These are phyloP conservation scores for Vanilla planifolia DNA, from an alignment of 106 monocot genomes.

Conservation along the genomic window DNA sequence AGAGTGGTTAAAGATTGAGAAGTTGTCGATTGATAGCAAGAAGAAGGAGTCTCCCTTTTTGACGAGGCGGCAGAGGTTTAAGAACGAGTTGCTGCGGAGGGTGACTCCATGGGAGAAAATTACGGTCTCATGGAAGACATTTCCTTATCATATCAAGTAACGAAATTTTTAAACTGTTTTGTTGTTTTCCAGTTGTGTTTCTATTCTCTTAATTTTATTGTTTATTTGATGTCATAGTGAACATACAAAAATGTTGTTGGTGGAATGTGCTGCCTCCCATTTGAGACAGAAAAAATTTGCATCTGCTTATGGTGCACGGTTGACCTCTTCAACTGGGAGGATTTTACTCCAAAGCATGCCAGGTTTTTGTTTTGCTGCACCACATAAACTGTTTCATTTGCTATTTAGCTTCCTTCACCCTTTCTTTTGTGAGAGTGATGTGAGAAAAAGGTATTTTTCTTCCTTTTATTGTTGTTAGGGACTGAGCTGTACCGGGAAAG, in stretches of 20 bases:
- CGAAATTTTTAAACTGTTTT: neutral
- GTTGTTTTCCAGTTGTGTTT: neutral
- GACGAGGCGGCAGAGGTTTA: conserved; percentile 74
- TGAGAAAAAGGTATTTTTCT: neutral
- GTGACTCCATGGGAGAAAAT: conserved; percentile 89
- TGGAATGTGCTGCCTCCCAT: conserved; percentile 83
- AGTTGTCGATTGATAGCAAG: conserved; percentile 36
- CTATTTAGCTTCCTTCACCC: neutral
- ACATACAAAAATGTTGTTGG: conserved; percentile 55
- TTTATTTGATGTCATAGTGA: conserved; percentile 38
- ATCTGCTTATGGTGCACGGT: conserved; percentile 53
- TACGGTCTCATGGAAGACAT: conserved; percentile 66
- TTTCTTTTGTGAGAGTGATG: too few relatives aligned
- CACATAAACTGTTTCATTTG: neutral
- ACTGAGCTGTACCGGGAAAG: conserved; percentile 74
- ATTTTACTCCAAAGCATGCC: conserved; percentile 81
- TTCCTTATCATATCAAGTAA: conserved; percentile 87
- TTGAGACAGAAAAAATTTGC: conserved; percentile 59
- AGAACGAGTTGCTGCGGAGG: conserved; percentile 76
- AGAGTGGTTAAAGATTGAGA: conserved; percentile 73
- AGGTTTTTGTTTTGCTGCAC: conserved; percentile 45
- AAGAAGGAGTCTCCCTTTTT: conserved; percentile 75
- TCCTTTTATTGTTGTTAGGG: conserved; percentile 37
- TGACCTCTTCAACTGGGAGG: conserved; percentile 69
- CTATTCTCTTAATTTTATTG: neutral